phyloP scores from a whole-genome alignment of 257 asterid species.

The Nemophila menziesii region DNA sequence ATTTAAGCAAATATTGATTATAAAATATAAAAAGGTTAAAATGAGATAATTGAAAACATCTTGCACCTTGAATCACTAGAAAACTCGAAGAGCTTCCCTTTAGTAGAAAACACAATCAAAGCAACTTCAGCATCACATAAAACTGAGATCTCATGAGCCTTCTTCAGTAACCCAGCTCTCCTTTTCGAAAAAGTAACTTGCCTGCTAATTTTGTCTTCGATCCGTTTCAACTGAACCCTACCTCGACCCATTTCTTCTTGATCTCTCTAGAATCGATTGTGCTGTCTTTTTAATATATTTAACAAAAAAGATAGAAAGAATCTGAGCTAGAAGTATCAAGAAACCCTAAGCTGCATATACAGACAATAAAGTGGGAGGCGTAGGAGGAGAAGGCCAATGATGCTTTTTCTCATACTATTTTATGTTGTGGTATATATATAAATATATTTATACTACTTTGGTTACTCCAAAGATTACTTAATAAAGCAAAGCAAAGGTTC shows the following conservation, averaged over 20 bases:
- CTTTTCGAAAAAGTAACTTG: conserved; percentile 77
- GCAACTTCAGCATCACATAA: conserved; percentile 73
- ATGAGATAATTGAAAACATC: neutral
- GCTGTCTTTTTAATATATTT: neutral
- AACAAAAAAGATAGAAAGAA: neutral
- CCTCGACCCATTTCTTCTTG: conserved; percentile 58
- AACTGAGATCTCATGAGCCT: conserved; percentile 78
- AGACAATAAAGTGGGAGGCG: conserved; percentile 3
- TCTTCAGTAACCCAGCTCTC: conserved; percentile 52
- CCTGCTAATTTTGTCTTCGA: conserved; percentile 71
- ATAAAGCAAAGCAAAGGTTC: too few relatives aligned
- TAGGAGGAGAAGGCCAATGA: neutral
- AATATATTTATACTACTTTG: too few relatives aligned
- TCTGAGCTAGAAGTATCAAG: neutral
- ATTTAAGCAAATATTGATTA: too few relatives aligned
- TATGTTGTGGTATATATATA: too few relatives aligned
- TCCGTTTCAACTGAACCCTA: conserved; percentile 56
- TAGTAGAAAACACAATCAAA: conserved; percentile 53
- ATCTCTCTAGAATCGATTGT: neutral
- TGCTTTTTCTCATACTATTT: conserved; percentile 5
- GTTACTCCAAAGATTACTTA: too few relatives aligned
- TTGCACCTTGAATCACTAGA: conserved; percentile 48
- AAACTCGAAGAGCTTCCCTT: conserved; percentile 56
- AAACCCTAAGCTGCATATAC: conserved; percentile 23
- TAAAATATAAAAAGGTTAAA: neutral